Evolutionary conservation across 2,329 filamentous ascomycete genomes (phyloP), one percentile per base, ranked within the genome.

Genomic region (Knoxdaviesia proteae): DNA sequence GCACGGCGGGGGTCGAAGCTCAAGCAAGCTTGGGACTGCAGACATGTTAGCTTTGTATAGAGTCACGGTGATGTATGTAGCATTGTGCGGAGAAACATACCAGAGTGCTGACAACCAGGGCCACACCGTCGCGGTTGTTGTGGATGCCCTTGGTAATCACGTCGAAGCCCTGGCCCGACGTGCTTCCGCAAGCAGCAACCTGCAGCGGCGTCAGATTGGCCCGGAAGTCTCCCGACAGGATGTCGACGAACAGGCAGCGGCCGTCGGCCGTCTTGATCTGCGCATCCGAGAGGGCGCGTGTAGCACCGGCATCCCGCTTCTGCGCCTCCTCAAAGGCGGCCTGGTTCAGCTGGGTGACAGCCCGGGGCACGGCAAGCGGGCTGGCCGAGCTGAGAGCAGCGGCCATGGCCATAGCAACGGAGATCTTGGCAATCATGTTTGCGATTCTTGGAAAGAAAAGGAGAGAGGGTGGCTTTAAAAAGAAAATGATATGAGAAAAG

Each of bases 1-100:
- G 59, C 54, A 32, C 68, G 61, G 39, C 69, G 61, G 5, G 63
- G 61, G 48, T 76, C 70, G 46, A 71, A 71, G 57, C 71, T 74
- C 49, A 72, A 57, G 50, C 71, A 75, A 38, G 69, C 70, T 51
- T 72, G 63, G 1, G 70, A 36, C 36, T 36, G 36, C 6, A 30
- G 29, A 6, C 31, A 32, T 29, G n/a, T 9, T 45, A 32, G 9
- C 36, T 42, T 40, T 6, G 36, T 36, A 5, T 8, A 39, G 9
- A 33, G 6, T 31, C 6, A 5, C 20, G 3, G 32, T 31, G 6
- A 38, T 9, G 32, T 30, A 5, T 6, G 37, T 6, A 8, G n/a
- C 7, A 35, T 1, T 6, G 38, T 11, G 32, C n/a, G 29, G 29
- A 8, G 32, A 33, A 34, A 51, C 56, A 46, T 48, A 64, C 62